phyloP scores from a whole-genome alignment of 1,284 basidiomycete species.

The Lignosus rhinocerotis region DNA sequence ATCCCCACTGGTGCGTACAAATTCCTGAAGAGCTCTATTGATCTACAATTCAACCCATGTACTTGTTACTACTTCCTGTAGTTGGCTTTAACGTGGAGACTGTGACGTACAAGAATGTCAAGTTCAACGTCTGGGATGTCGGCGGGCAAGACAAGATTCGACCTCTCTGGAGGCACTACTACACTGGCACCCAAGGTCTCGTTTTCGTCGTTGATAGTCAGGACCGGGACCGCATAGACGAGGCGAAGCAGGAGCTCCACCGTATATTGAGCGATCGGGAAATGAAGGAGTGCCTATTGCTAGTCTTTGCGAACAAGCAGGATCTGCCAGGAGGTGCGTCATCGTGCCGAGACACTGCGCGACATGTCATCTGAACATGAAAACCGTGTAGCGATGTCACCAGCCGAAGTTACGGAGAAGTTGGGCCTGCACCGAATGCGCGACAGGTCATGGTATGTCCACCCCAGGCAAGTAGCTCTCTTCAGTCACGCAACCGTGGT shows the following conservation, averaged over 20 bases:
- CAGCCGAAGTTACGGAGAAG: constrained; percentile 98
- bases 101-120: constrained; percentile 99
- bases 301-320: constrained; percentile 99
- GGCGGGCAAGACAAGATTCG: constrained; percentile 99
- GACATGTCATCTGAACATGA: not conserved
- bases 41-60: not conserved
- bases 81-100: constrained; percentile 99
- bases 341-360: not conserved
- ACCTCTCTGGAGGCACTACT: constrained; percentile 98
- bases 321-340: constrained; percentile 91
- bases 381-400: constrained; percentile 85
- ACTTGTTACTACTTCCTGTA: constrained; percentile 32
- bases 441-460: constrained; percentile 98
- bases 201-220: constrained; percentile 94
- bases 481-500: not conserved
- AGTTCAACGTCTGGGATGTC: constrained; percentile 99
- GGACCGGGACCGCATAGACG: constrained; percentile 94
- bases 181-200: constrained; percentile 98
- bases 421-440: constrained; percentile 94
- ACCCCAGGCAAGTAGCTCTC: constrained; percentile 75
- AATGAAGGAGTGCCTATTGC: constrained; percentile 95
- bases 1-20: constrained; percentile 87
- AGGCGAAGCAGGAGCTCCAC: constrained; percentile 95
- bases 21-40: not conserved
- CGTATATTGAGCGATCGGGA: constrained; percentile 96